Conservation (phyloP, 2,329 filamentous ascomycete species). For the Chaetomium sp. region DNA sequence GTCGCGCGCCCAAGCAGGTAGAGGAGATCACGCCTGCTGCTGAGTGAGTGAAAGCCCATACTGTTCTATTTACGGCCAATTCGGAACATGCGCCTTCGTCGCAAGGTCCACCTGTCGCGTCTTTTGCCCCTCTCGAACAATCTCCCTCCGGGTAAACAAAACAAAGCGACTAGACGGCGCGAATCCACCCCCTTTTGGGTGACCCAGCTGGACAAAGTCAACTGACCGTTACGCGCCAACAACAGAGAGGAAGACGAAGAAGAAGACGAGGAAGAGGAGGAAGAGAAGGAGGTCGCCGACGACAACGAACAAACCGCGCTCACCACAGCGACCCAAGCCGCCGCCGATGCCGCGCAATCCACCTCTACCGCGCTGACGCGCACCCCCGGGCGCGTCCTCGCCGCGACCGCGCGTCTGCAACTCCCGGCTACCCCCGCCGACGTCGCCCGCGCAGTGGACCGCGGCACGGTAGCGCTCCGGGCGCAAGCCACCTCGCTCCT, state of each 20-base stretch:
- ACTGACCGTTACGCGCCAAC: background rate
- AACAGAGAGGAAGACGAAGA: background rate
- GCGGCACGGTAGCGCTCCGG: slow-evolving; percentile 59
- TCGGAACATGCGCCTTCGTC: too few species aligned
- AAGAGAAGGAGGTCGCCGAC: background rate
- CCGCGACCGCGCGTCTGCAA: slow-evolving; percentile 56
- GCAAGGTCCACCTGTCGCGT: too few species aligned
- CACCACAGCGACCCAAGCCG: slow-evolving; percentile 1
- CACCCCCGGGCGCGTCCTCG: slow-evolving; percentile 46
- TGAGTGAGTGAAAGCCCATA: slow-evolving; percentile 33
- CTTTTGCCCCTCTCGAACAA: slow-evolving; percentile 12
- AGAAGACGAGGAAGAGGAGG: background rate
- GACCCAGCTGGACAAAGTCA: background rate
- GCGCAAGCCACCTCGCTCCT: slow-evolving; percentile 59
- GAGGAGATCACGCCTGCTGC: slow-evolving; percentile 39
- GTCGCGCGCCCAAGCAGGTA: slow-evolving; percentile 38
- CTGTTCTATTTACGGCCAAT: too few species aligned
- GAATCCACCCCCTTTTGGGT: background rate
- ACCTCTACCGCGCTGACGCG: slow-evolving; percentile 41
- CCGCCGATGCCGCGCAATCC: slow-evolving; percentile 26
- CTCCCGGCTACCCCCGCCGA: slow-evolving; percentile 75
- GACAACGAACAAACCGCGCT: slow-evolving; percentile 4
- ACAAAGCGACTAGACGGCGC: background rate
- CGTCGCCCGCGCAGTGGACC: slow-evolving; percentile 70
- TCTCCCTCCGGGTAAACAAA: slow-evolving; percentile 2